A percentile compares a stretch with the other conserved stretches of the same genome.
Conservation (phyloP, 2,329 filamentous ascomycete genomes). For the Penicillium concentricum region DNA sequence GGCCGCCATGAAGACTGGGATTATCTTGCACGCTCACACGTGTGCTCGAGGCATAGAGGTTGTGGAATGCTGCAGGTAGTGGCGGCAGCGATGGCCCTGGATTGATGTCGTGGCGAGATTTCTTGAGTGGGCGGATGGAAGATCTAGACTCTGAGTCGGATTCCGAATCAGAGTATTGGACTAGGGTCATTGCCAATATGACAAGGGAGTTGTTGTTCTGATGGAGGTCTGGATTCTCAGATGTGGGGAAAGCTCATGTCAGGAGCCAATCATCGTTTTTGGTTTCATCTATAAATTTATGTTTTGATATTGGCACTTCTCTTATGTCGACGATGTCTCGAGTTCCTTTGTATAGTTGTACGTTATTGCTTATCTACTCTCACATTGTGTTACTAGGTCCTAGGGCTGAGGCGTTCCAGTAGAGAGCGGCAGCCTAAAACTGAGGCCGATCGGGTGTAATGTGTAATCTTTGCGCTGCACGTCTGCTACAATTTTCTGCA, state of each 20-base stretch:
- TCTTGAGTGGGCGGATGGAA: slow-evolving; percentile 25
- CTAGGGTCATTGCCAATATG: slow-evolving; percentile 55
- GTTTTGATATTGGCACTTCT: neutral
- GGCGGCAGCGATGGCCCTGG: slow-evolving; percentile 59
- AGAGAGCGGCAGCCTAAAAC: no score
- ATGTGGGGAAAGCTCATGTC: neutral
- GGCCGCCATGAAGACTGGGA: slow-evolving; percentile 78
- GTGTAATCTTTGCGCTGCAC: neutral
- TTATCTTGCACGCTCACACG: slow-evolving; percentile 78
- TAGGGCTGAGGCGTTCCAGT: neutral
- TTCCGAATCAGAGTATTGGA: slow-evolving; percentile 60
- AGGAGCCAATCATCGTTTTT: neutral
- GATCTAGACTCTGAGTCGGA: slow-evolving; percentile 33
- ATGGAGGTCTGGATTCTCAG: neutral
- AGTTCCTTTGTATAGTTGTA: neutral
- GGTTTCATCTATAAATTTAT: neutral
- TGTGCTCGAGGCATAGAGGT: slow-evolving; percentile 82
- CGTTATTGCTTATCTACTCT: neutral
- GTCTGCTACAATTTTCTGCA: neutral
- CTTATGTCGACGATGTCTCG: neutral
- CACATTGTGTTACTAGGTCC: neutral
- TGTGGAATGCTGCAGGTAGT: slow-evolving; percentile 76
- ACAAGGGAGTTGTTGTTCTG: neutral
- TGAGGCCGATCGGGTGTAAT: neutral
- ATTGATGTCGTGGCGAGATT: slow-evolving; percentile 19